Evolutionary conservation across 192 early-diverging fungal genomes (phyloP), one percentile per base, ranked within the genome.

Genomic region (Linnemannia elongata): DNA sequence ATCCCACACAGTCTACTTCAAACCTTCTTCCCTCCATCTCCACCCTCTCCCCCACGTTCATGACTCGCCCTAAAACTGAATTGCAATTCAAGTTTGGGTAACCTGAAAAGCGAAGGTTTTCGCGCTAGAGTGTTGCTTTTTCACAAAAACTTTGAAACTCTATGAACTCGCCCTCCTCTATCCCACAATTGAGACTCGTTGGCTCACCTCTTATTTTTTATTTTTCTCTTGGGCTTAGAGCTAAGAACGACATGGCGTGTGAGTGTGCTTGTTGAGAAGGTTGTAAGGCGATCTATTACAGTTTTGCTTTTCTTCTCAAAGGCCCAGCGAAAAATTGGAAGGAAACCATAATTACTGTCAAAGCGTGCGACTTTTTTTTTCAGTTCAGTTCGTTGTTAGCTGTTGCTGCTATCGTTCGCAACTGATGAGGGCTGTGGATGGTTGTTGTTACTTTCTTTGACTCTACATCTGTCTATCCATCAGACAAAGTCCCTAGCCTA

Each of bases 301-400:
- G 60, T 66, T 66, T 66, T 66, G 38, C 38, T 39, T 39, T 39
- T 39, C 38, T 66, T 66, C 60, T 66, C 30, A 66, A 33, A 33
- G 30, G 10, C 12, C 13, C 57, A 33, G 3, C 13, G 27, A 33
- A 33, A 20, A 33, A 27, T 33, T 66, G 35, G 60, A 33, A 9
- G 27, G 4, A 33, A 66, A 66, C 30, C 27, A 30, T 66, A 66
- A 66, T 15, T 33, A 66, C 15, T 27, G 72, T 47, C 72, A 49
- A 74, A 74, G 72, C 72, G 72, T 74, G 72, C 39, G 72, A 74
- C 44, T 74, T 74, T 74, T 74, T 74, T 49, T 33, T 35, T 6
- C 24, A 44, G 44, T 41, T 39, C 30, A 55, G n/a, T 10, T 15
- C 6, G 55, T 66, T 66, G 30, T 35, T 35, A n/a, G 60, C 15